phyloP scores from a whole-genome alignment of 2,329 filamentous ascomycete genomes.

The Trichoderma pleuroti region DNA sequence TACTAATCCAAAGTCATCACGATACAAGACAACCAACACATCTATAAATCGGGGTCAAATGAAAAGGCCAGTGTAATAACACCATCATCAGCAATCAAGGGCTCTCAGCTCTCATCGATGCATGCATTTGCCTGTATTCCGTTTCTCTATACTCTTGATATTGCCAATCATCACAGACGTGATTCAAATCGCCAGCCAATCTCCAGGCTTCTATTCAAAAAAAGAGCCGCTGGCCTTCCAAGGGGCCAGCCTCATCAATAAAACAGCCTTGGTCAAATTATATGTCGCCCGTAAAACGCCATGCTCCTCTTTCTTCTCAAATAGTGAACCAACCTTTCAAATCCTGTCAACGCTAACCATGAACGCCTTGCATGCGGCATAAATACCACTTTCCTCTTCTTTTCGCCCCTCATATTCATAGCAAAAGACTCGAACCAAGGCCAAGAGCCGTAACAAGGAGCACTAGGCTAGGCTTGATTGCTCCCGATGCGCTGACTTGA shows the following conservation, averaged over 20 bases:
- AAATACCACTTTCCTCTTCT: neutral
- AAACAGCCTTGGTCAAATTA: neutral
- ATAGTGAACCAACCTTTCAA: constrained; percentile 1
- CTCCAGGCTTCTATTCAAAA: constrained; percentile 5
- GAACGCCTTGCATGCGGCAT: constrained; percentile 13
- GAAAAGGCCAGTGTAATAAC: neutral
- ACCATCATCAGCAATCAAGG: neutral
- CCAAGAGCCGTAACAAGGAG: constrained; percentile 20
- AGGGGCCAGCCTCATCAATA: neutral
- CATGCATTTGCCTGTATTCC: neutral
- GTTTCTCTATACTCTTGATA: neutral
- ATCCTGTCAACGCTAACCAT: neutral
- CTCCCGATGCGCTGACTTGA: constrained; percentile 22
- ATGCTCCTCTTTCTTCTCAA: neutral
- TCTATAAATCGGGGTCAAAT: neutral
- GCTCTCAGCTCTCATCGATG: neutral
- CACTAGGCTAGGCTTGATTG: constrained; percentile 19
- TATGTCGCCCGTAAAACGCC: constrained; percentile 9
- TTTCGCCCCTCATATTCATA: neutral
- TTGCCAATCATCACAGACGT: neutral
- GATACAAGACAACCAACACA: neutral
- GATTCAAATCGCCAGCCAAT: neutral
- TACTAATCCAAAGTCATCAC: neutral
- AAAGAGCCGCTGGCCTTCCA: neutral
- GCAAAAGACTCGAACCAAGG: neutral